These are phyloP conservation scores for Papilionanthe hybrid DNA, from an alignment of 116 monocot genomes.

Conservation along the genomic window DNA sequence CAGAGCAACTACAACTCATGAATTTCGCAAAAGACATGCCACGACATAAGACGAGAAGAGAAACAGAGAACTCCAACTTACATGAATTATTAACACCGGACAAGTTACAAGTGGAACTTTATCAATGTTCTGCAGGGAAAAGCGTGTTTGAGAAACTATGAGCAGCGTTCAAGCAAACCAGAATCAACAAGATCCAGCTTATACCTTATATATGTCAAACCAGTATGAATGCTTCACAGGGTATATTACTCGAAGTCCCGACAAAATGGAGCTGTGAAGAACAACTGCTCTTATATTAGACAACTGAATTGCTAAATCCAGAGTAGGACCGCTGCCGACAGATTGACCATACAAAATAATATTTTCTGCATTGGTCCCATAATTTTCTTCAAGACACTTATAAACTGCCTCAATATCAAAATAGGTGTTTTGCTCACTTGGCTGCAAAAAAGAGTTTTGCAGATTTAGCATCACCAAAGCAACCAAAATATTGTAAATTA, in stretches of 20 bases:
- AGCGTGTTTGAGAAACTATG: neutral
- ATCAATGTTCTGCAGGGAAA: constrained; percentile 9
- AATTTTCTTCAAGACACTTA: constrained; percentile 21
- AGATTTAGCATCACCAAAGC: constrained; percentile 4
- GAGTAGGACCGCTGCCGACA: constrained; percentile 28
- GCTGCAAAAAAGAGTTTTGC: constrained; percentile 9
- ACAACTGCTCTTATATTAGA: constrained; percentile 25
- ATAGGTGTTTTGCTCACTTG: constrained; percentile 25
- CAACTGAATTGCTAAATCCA: constrained; percentile 16
- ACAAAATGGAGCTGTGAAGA: constrained; percentile 24
- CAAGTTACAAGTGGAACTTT: constrained; percentile 9
- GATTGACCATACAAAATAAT: constrained; percentile 30
- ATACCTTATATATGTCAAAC: constrained; percentile 34
- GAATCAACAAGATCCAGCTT: neutral
- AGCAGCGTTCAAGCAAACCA: neutral
- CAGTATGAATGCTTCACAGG: constrained; percentile 21
- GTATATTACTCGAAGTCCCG: constrained; percentile 21
- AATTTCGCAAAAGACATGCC: too few relatives aligned
- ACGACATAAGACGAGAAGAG: neutral
- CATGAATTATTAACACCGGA: constrained; percentile 11
- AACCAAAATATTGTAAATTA: neutral
- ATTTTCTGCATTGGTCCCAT: constrained; percentile 17
- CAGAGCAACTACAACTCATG: too few relatives aligned
- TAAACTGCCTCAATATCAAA: constrained; percentile 23
- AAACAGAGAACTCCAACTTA: neutral